Conservation (phyloP, 805 yeast genomes). For the Metschnikowia gruessii region DNA sequence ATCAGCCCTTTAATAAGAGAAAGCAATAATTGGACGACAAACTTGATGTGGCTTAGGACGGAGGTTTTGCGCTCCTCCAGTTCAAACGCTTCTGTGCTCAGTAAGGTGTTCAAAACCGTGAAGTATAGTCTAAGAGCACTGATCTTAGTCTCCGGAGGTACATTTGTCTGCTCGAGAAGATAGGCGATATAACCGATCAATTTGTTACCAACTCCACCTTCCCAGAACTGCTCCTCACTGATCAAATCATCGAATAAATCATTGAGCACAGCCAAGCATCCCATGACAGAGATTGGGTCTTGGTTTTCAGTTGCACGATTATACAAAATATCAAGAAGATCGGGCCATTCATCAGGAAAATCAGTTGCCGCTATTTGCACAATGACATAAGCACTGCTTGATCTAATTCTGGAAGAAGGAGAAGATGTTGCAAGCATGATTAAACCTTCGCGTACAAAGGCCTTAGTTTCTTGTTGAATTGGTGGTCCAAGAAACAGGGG, state of each 20-base stretch:
- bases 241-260: slow-evolving; percentile 86
- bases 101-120: slow-evolving; percentile 51
- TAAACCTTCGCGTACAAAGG: slow-evolving; percentile 47
- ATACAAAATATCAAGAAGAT: slow-evolving; percentile 50
- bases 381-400: slow-evolving; percentile 67
- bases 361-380: slow-evolving; percentile 86
- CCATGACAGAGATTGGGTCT: slow-evolving; percentile 39
- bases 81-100: slow-evolving; percentile 46
- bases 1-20: slow-evolving; percentile 7
- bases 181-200: slow-evolving; percentile 50
- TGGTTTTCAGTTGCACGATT: slow-evolving; percentile 31
- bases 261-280: slow-evolving; percentile 57
- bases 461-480: slow-evolving; percentile 51
- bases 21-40: slow-evolving; percentile 9
- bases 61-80: slow-evolving; percentile 35
- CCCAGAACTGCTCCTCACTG: slow-evolving; percentile 83
- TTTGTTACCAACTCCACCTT: slow-evolving; percentile 59
- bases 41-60: slow-evolving; percentile 28
- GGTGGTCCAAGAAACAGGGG: slow-evolving; percentile 70
- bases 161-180: slow-evolving; percentile 30
- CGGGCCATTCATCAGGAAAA: slow-evolving; percentile 96
- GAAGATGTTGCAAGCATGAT: slow-evolving; percentile 44
- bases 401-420: slow-evolving; percentile 57
- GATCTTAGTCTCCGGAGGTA: slow-evolving; percentile 39
- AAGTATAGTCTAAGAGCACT: slow-evolving; percentile 52